Evolutionary conservation across 257 asterid genomes (phyloP), one percentile per base, ranked within the genome.

Genomic region (Gardenia jasminoides): DNA sequence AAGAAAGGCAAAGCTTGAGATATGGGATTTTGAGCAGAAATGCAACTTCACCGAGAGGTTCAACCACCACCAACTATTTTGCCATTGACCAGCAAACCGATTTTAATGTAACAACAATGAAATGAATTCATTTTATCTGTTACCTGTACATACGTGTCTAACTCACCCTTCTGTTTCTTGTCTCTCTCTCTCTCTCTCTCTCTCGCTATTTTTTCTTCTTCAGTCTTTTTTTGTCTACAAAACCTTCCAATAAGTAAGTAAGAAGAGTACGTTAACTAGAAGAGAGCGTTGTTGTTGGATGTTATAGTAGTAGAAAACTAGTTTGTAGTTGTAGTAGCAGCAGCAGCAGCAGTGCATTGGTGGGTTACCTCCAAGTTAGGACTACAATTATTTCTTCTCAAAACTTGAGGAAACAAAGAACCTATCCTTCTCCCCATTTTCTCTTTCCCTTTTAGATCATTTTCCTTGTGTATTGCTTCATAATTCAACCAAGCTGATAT

Each of bases 31-130:
- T 39, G 16, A 0, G 20, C 39, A 28, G 66, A 73, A 67, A 67
- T 67, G 75, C 65, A 76, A 52, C 70, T 82, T 82, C 65, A 64
- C 65, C 80, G 67, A 84, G 91, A 78, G 90, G 93, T 89, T 90
- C 94, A 93, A 93, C 97, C 84, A 91, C 97, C 97, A 93, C 88
- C 97, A 83, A 90, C 87, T 77, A 76, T 83, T 47, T 77, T 58
- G 75, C 74, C 80, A 79, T 82, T 81, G 84, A 79, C 84, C 88
- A 79, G 88, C 90, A 54, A 80, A 87, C 72, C 70, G 61, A 72
- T 76, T 76, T 86, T 77, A 81, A 85, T 87, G 92, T 70, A 10
- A 44, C 79, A 76, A 36, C 41, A 36, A 2, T 5, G 41, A 36
- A 36, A 81, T 88, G 85, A 80, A 84, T 80, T 82, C 85, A 79